Conservation (phyloP, 768 basidiomycete species). For the Phylloporus rhodoxanthus region DNA sequence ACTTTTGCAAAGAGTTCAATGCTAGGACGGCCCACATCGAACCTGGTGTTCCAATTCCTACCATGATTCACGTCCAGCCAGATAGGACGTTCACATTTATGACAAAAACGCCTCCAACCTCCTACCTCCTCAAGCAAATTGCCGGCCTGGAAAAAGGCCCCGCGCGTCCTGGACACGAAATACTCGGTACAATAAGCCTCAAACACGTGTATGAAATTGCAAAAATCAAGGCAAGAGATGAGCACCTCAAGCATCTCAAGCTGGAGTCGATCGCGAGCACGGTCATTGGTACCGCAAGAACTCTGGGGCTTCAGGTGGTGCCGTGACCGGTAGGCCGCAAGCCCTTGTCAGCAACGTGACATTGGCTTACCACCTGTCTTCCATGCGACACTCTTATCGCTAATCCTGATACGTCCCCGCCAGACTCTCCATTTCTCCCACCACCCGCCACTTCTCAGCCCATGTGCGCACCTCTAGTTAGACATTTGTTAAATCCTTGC, state of each 20-base stretch:
- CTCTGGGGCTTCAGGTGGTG: slow-evolving; percentile 85
- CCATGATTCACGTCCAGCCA: slow-evolving; percentile 87
- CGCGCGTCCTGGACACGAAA: slow-evolving; percentile 73
- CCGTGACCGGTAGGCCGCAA: slow-evolving; percentile 47
- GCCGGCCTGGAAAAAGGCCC: slow-evolving; percentile 89
- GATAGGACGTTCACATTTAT: slow-evolving; percentile 93
- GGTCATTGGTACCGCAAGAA: slow-evolving; percentile 83
- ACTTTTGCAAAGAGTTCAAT: slow-evolving; percentile 99
- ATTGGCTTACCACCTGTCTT: slow-evolving; percentile 19
- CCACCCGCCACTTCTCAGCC: slow-evolving; percentile 6
- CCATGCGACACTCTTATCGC: slow-evolving; percentile 25
- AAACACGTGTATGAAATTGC: slow-evolving; percentile 99
- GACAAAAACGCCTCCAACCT: slow-evolving; percentile 85
- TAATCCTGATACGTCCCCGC: slow-evolving; percentile 10
- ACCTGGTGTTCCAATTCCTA: slow-evolving; percentile 82
- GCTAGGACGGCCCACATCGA: slow-evolving; percentile 88
- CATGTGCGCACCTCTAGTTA: slow-evolving; percentile 26
- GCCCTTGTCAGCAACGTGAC: slow-evolving; percentile 17
- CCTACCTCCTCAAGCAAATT: slow-evolving; percentile 87
- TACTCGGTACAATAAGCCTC: slow-evolving; percentile 76
- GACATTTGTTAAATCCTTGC: slow-evolving; percentile 15
- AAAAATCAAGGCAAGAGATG: slow-evolving; percentile 90
- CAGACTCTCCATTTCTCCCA: slow-evolving; percentile 7
- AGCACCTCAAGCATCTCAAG: slow-evolving; percentile 78
- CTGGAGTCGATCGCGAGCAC: slow-evolving; percentile 86